phyloP scores from a whole-genome alignment of 805 yeast genomes.

The Wickerhamomyces queroliae region DNA sequence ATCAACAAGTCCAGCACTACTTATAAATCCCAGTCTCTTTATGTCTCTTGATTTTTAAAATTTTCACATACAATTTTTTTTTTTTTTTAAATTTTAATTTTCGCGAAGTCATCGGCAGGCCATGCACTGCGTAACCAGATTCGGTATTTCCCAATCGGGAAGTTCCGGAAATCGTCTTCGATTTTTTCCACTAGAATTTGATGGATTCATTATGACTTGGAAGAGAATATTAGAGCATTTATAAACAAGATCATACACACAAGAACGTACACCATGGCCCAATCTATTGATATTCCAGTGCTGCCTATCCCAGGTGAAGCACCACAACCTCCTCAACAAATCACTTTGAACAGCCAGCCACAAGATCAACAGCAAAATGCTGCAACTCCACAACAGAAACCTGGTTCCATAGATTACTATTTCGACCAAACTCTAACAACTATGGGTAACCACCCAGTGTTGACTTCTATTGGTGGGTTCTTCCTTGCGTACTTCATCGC shows the following conservation, averaged over 20 bases:
- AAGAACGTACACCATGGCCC: slow-evolving; percentile 2
- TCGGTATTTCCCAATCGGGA: neutral
- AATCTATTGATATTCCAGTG: slow-evolving; percentile 47
- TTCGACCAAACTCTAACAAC: slow-evolving; percentile 55
- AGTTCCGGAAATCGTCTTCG: neutral
- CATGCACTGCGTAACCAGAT: neutral
- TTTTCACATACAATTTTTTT: neutral
- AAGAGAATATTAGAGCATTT: neutral
- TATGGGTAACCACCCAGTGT: slow-evolving; percentile 71
- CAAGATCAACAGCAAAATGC: slow-evolving; percentile 16
- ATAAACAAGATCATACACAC: neutral
- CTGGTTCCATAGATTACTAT: slow-evolving; percentile 45
- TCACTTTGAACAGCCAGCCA: slow-evolving; percentile 14
- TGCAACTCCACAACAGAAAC: slow-evolving; percentile 18
- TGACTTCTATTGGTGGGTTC: slow-evolving; percentile 66
- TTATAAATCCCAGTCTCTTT: too few species aligned
- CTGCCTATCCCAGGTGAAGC: slow-evolving; percentile 52
- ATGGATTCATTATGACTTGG: neutral
- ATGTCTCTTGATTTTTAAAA: too few species aligned
- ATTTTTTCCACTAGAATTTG: too few species aligned
- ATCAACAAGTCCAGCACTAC: neutral
- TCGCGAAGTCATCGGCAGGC: neutral
- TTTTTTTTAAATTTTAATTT: neutral
- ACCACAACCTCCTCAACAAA: slow-evolving; percentile 21
- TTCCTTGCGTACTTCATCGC: slow-evolving; percentile 59